phyloP scores from a whole-genome alignment of 768 basidiomycete genomes.

The Leccinum sublutescens region DNA sequence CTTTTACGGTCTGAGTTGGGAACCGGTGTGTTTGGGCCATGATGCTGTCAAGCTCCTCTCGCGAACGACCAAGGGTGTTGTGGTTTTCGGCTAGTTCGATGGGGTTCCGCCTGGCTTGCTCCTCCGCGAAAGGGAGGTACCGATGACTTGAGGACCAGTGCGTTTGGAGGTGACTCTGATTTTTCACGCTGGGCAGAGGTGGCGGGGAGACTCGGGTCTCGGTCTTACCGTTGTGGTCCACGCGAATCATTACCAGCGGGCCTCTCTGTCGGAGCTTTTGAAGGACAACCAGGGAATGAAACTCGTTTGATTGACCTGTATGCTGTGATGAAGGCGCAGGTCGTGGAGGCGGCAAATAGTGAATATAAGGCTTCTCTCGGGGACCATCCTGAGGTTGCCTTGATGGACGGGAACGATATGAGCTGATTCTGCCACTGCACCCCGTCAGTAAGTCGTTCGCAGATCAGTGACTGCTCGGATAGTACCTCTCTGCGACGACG shows the following conservation, averaged over 20 bases:
- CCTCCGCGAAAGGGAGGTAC: no score
- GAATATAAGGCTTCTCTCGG: constrained; percentile 35
- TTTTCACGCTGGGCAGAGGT: no score
- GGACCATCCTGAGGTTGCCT: constrained; percentile 23
- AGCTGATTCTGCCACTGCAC: constrained; percentile 22
- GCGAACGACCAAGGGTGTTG: no score
- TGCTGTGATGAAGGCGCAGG: constrained; percentile 14
- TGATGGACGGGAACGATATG: constrained; percentile 26
- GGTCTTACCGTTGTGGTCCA: constrained; percentile 31
- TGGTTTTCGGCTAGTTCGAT: no score
- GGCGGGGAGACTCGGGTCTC: no score
- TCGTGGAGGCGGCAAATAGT: constrained; percentile 32
- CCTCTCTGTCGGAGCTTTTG: constrained; percentile 17
- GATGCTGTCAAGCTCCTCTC: no score
- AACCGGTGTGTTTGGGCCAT: no score
- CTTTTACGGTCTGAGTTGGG: not conserved
- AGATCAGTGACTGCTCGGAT: not conserved
- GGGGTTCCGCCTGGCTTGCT: no score
- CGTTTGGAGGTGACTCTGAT: no score
- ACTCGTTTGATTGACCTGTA: constrained; percentile 20
- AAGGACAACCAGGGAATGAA: not conserved
- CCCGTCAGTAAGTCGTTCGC: constrained; percentile 10
- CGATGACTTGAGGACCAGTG: no score
- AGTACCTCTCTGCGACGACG: constrained; percentile 30
- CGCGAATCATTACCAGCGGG: constrained; percentile 10